A percentile compares a stretch with the other conserved stretches of the same genome.
Evolutionary conservation across 306 rosid genomes (phyloP).

Genomic region (Cucurbita moschata): DNA sequence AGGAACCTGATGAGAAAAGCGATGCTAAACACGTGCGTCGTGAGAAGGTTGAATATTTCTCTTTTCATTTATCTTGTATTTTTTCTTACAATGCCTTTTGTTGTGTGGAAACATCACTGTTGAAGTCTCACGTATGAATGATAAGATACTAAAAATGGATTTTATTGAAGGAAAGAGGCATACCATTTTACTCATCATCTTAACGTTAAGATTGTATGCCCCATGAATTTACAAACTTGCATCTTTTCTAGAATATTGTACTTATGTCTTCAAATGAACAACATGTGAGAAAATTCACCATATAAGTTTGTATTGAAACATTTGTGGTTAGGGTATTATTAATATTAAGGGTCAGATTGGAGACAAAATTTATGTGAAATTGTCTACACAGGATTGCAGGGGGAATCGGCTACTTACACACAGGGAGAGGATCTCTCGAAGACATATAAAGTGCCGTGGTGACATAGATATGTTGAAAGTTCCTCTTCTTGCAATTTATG

Average conservation of each 20-base stretch:
- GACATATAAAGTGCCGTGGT: conserved; percentile 44
- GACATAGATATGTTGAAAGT: conserved; percentile 53
- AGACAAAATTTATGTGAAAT: conserved; percentile 13
- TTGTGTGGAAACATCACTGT: not conserved
- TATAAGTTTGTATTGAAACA: not conserved
- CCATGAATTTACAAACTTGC: not conserved
- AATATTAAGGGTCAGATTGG: not conserved
- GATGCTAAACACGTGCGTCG: conserved; percentile 33
- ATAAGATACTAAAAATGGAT: not conserved
- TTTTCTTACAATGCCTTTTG: not conserved
- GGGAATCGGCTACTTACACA: conserved; percentile 53
- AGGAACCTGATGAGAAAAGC: conserved; percentile 40
- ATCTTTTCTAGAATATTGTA: not conserved
- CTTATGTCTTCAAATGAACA: not conserved
- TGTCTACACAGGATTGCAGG: conserved; percentile 59
- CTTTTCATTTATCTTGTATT: conserved; percentile 1
- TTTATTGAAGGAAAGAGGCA: not conserved
- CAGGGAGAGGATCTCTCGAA: conserved; percentile 43
- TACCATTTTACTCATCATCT: not conserved
- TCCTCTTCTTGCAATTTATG: conserved; percentile 53
- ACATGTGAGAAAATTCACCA: not conserved
- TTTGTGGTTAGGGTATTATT: not conserved
- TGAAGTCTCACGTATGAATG: not conserved
- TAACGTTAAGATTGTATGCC: not conserved
- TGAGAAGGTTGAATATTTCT: conserved; percentile 41